Conservation (phyloP, 129 eudicot species). For the Tagetes patula region DNA sequence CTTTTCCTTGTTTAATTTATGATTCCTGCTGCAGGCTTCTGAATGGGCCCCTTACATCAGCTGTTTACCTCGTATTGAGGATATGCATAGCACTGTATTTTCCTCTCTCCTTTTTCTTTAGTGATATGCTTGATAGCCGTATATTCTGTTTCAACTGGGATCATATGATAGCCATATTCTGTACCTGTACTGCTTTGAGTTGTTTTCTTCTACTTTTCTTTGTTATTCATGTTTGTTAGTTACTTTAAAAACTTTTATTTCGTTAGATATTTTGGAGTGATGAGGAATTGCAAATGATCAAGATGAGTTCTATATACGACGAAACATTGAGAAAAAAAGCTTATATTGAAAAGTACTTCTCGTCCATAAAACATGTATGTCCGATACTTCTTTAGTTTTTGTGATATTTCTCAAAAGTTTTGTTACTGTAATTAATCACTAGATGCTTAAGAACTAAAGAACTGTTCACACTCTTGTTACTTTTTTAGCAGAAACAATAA, state of each 20-base stretch:
- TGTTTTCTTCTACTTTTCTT: not conserved
- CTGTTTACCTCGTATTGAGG: slow-evolving; percentile 59
- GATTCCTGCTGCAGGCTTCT: slow-evolving; percentile 45
- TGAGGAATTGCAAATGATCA: slow-evolving; percentile 68
- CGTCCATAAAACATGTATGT: slow-evolving; percentile 53
- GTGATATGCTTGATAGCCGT: not conserved
- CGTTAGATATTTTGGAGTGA: slow-evolving; percentile 73
- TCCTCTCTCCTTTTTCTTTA: not conserved
- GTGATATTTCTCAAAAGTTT: not conserved
- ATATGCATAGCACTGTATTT: slow-evolving; percentile 78
- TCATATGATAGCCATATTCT: not conserved
- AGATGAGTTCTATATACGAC: slow-evolving; percentile 51
- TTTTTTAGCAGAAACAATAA: not conserved
- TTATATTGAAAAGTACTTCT: slow-evolving; percentile 59
- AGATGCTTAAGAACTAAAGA: not conserved
- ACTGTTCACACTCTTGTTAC: not conserved
- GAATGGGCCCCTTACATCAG: slow-evolving; percentile 89
- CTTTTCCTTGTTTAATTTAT: not conserved
- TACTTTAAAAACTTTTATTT: not conserved
- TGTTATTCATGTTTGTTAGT: not conserved
- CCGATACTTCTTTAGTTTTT: slow-evolving; percentile 8
- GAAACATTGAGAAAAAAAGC: slow-evolving; percentile 61
- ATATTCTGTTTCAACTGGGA: too few species aligned
- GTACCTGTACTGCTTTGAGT: not conserved
- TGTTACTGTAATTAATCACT: not conserved